These are phyloP conservation scores for Neurospora sp. DNA, from an alignment of 495 filamentous ascomycete species.

Conservation along the genomic window DNA sequence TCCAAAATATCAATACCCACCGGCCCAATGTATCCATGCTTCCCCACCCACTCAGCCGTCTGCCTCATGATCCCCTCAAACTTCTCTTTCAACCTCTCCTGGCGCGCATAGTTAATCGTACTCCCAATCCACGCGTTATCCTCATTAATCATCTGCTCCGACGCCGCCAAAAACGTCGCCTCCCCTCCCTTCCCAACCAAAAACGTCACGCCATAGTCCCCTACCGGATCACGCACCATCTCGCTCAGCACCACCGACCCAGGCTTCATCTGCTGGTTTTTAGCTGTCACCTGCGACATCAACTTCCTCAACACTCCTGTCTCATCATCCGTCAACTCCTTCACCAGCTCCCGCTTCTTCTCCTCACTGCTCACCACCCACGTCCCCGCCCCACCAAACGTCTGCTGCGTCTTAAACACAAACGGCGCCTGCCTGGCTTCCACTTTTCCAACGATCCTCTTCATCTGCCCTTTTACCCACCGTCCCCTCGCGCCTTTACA, in stretches of 20 bases:
- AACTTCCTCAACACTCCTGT: constrained; percentile 13
- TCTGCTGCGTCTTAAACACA: constrained; percentile 27
- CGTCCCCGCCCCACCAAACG: constrained; percentile 27
- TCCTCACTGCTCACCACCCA: constrained; percentile 14
- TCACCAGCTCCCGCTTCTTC: constrained; percentile 11
- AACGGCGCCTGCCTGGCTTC: constrained; percentile 14
- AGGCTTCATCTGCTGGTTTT: constrained; percentile 17
- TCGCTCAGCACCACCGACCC: constrained; percentile 16
- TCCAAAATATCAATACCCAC: constrained; percentile 24
- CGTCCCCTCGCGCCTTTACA: constrained; percentile 11
- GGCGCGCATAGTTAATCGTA: constrained; percentile 16
- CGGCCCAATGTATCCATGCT: constrained; percentile 21
- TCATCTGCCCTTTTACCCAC: constrained; percentile 16
- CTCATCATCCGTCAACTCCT: constrained; percentile 6
- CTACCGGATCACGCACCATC: constrained; percentile 13
- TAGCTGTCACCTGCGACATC: constrained; percentile 14
- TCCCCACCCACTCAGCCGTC: constrained; percentile 14
- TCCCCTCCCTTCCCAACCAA: constrained; percentile 9
- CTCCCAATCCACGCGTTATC: constrained; percentile 21
- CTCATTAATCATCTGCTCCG: constrained; percentile 20
- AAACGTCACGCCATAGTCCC: constrained; percentile 24
- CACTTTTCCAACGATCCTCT: constrained; percentile 8
- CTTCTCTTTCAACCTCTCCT: constrained; percentile 12
- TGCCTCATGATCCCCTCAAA: constrained; percentile 11
- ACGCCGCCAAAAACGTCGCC: constrained; percentile 16